Base-by-base conservation (phyloP, 2,329 filamentous ascomycete species). In the Epichloe sp. region DNA sequence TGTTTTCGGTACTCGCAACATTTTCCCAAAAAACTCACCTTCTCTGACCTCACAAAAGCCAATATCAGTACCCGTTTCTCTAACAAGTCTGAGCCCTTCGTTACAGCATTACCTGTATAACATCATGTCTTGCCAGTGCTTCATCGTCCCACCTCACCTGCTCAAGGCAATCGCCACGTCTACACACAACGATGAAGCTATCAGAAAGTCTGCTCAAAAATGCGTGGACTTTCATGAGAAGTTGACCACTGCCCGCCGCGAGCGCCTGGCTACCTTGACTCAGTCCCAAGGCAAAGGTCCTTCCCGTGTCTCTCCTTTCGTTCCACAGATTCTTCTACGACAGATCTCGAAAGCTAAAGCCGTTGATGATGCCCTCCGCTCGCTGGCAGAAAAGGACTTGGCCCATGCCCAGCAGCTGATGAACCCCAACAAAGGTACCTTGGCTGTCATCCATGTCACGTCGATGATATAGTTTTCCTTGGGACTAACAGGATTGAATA, bases 121-220 rank as follows among this genome's bases (percentile, higher is more conserved):
- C 46, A 51, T 17, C 47, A 60, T 60, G 58, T 19, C 57, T 38
- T 51, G 52, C 40, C 60, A 58, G 51, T 73, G 69, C 59, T 68
- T 62, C 53, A 67, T 73, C 52, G 67, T 75, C 4, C 72, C 72
- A 19, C 72, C 73, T 19, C 69, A 76, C 51, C 64, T 76, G 11
- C 65, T 76, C 21, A 62, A 59, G 35, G 65, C 64, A 50, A 72
- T 76, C 48, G 68, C 69, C 36, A 62, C 71, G 46, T 68, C 67
- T 38, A 55, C 63, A 3, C 53, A 56, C 52, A 72, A 72, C 38
- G 60, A 67, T 2, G 63, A 69, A 2, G 53, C 58, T 4, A 57
- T 68, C 37, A 66, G 70, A 23, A 52, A 64, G 35, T 61, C 65
- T 6, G 72, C 72, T 26, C 61, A 57, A 10, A 52, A 57, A 17